Base-by-base conservation (phyloP, 306 rosid species). In the Ammopiptanthus mongolicus region DNA sequence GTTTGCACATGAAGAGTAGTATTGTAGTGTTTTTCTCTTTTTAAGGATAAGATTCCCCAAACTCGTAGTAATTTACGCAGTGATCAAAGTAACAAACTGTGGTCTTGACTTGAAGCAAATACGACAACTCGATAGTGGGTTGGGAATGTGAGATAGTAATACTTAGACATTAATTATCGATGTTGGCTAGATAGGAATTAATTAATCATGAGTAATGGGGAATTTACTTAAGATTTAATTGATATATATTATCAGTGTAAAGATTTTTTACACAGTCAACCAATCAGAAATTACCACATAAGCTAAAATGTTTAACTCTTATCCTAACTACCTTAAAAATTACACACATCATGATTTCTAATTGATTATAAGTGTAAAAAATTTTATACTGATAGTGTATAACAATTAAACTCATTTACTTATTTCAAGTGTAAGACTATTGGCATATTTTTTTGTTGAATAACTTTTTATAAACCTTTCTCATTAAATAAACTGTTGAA, bases 61-160 rank as follows among this genome's bases (percentile, higher is more conserved):
- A 52, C 57, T 58, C 22, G 17, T 15, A 60, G 18, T 53, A 41
- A 65, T 64, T 63, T 33, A 64, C 18, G n/a, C 1, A 47, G 51
- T 61, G 51, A 57, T 65, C 58, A 56, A 83, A 73, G 73, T 73
- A 69, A 29, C 11, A 67, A 59, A 52, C 55, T 60, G 25, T 68
- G 86, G 70, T 47, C 80, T 64, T 78, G 64, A 73, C 74, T 42
- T 6, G 14, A 59, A 78, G 65, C 77, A 66, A 65, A 37, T 10
- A 31, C 25, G 50, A 52, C 58, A 68, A 62, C 34, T 42, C 2
- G 0, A 36, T 47, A 14, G 13, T 23, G 22, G 53, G 5, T 1
- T 37, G 3, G 29, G 68, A 18, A 31, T 60, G 28, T 58, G 25
- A 48, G 53, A 33, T 33, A 65, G 55, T 65, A 31, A 50, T 47